Conservation (phyloP, 2,329 filamentous ascomycete species). For the Paraconiothyrium sp. region DNA sequence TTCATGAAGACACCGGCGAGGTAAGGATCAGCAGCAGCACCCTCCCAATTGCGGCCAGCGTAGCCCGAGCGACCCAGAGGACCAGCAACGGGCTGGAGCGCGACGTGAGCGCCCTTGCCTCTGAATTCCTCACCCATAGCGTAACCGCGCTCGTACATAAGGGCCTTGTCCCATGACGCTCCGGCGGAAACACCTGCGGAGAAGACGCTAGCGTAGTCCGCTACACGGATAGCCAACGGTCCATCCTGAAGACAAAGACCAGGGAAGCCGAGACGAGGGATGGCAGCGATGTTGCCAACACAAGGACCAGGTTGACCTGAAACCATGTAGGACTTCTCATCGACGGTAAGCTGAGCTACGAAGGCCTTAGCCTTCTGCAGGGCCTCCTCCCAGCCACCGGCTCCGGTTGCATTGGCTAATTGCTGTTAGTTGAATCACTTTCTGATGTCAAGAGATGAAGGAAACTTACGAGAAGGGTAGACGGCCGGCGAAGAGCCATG, state of each 20-base stretch:
- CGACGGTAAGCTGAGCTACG: constrained; percentile 41
- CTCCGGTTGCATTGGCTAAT: constrained; percentile 39
- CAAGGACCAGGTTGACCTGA: constrained; percentile 43
- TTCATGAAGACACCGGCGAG: constrained; percentile 52
- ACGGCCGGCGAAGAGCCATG: constrained; percentile 40
- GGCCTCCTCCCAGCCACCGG: constrained; percentile 45
- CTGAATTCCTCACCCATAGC: constrained; percentile 45
- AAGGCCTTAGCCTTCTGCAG: constrained; percentile 44
- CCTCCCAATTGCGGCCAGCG: constrained; percentile 57
- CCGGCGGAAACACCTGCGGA: constrained; percentile 49
- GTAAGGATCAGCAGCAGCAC: constrained; percentile 53
- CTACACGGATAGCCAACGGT: constrained; percentile 45
- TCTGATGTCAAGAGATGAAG: background rate
- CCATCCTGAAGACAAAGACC: constrained; percentile 55
- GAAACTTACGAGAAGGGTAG: constrained; percentile 38
- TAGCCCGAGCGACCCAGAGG: constrained; percentile 52
- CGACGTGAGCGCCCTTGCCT: constrained; percentile 52
- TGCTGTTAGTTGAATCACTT: background rate
- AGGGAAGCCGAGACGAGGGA: constrained; percentile 50
- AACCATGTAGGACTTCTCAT: constrained; percentile 49
- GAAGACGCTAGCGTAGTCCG: constrained; percentile 45
- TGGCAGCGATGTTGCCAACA: constrained; percentile 49
- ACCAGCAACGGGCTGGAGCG: constrained; percentile 61
- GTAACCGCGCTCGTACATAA: constrained; percentile 46
- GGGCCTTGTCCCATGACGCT: constrained; percentile 52